Evolutionary conservation across 495 filamentous ascomycete genomes (phyloP), one percentile per base, ranked within the genome.

Genomic region (Neurospora sublineolata): DNA sequence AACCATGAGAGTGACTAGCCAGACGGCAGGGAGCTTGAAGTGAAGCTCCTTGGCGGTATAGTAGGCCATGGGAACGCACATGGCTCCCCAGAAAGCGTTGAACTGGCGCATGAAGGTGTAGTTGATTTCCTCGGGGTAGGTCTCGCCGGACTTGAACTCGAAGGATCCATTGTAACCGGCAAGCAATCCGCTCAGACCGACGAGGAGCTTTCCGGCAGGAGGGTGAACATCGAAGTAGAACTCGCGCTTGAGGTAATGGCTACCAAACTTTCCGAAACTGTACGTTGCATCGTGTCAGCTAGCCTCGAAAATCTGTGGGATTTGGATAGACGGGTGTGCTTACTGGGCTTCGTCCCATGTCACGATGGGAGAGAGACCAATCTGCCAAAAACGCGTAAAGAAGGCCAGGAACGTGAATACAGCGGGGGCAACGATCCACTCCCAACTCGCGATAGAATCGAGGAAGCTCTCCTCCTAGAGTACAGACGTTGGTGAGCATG

Each of bases 331-430:
- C 14, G 58, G 16, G n/a, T 12, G 37, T 69, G 71, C 91, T 84
- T 89, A 97, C 93, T 97, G 94, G 71, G 94, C 94, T 87, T 97
- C 94, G 82, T 99, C 95, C 95, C 95, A 99, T 40, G 95, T 99
- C 40, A 99, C 95, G 77, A 99, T 97, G 73, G 91, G 87, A 69
- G 95, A 98, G 71, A 94, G 86, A 69, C 95, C 95, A 80, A 99
- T 98, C 82, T 92, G 96, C 81, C 92, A 98, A 83, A 97, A 85
- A 72, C 95, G 90, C 68, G 96, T 99, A 84, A 97, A 97, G 83
- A 97, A 90, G 67, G 96, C 89, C 38, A 97, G 83, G 44, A 87
- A 82, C 33, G 95, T 99, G 82, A 99, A 93, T 74, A 99, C 79
- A 70, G 97, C 78, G 42, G 96, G 95, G 40, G 92, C 93, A 80